Evolutionary conservation across 2,329 filamentous ascomycete genomes (phyloP).

Genomic region (Apiospora kogelbergensis): DNA sequence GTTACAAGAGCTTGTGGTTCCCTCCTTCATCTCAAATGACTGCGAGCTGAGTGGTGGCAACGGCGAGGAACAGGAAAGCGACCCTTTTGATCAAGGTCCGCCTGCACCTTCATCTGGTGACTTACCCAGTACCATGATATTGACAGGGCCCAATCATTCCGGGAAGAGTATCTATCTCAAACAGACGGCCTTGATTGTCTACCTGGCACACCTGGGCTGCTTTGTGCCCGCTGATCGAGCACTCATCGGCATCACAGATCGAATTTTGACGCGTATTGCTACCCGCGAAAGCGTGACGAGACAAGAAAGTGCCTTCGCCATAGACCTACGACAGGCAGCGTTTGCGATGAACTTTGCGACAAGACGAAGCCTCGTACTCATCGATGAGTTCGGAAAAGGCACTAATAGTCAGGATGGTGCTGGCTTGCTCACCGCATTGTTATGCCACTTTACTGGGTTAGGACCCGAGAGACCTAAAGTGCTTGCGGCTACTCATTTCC

Average conservation of each 20-base stretch:
- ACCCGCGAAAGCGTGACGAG: slow-evolving; percentile 65
- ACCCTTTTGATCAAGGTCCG: neutral
- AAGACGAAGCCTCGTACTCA: slow-evolving; percentile 74
- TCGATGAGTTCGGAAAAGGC: slow-evolving; percentile 85
- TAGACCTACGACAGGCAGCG: slow-evolving; percentile 84
- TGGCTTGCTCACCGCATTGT: slow-evolving; percentile 56
- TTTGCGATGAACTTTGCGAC: slow-evolving; percentile 76
- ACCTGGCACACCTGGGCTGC: slow-evolving; percentile 88
- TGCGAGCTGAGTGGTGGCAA: slow-evolving; percentile 66
- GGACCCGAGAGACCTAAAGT: slow-evolving; percentile 52
- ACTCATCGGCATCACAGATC: slow-evolving; percentile 84
- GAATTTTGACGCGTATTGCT: slow-evolving; percentile 82
- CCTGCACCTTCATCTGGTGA: neutral
- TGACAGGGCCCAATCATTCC: slow-evolving; percentile 95
- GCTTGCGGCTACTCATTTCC: slow-evolving; percentile 62
- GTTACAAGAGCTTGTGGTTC: slow-evolving; percentile 79
- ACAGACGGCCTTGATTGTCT: slow-evolving; percentile 86
- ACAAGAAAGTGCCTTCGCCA: slow-evolving; percentile 64
- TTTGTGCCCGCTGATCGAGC: slow-evolving; percentile 82
- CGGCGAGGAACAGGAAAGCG: slow-evolving; percentile 24
- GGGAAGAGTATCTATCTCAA: slow-evolving; percentile 97
- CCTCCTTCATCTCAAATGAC: slow-evolving; percentile 81
- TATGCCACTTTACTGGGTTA: slow-evolving; percentile 55
- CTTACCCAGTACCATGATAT: slow-evolving; percentile 67
- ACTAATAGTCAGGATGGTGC: slow-evolving; percentile 59